phyloP scores from a whole-genome alignment of 2,329 filamentous ascomycete genomes.

The Xylaria sp. region DNA sequence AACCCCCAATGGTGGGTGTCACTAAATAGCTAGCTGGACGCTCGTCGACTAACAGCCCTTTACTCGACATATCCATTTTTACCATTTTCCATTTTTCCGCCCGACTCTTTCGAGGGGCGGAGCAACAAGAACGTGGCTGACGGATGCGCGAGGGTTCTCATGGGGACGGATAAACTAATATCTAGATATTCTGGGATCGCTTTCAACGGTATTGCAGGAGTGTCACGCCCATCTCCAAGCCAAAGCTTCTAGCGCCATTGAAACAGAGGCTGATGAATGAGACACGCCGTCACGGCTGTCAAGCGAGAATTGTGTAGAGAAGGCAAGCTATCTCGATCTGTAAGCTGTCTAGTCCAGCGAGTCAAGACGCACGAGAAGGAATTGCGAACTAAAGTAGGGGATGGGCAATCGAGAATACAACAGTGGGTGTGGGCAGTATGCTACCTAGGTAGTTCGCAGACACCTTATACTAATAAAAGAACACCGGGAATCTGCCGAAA shows the following conservation, averaged over 20 bases:
- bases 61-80: constrained; percentile 1
- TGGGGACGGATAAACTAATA: neutral
- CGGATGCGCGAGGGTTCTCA: neutral
- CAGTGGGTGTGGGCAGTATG: neutral
- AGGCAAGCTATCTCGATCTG: neutral
- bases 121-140: constrained; percentile 1
- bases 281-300: neutral
- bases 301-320: too few species aligned
- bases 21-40: constrained; percentile 14
- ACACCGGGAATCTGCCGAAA: neutral
- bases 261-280: neutral
- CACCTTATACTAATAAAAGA: neutral
- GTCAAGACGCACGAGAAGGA: neutral
- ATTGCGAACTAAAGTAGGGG: neutral
- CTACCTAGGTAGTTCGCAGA: neutral
- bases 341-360: neutral
- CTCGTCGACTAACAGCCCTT: constrained; percentile 22
- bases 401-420: neutral
- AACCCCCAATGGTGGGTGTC: constrained; percentile 27
- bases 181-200: neutral
- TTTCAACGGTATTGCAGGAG: neutral
- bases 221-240: neutral
- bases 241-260: neutral
- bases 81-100: neutral
- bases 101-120: neutral